Evolutionary conservation across 768 basidiomycete species (phyloP).

Genomic region (Rhizopogon salebrosus): DNA sequence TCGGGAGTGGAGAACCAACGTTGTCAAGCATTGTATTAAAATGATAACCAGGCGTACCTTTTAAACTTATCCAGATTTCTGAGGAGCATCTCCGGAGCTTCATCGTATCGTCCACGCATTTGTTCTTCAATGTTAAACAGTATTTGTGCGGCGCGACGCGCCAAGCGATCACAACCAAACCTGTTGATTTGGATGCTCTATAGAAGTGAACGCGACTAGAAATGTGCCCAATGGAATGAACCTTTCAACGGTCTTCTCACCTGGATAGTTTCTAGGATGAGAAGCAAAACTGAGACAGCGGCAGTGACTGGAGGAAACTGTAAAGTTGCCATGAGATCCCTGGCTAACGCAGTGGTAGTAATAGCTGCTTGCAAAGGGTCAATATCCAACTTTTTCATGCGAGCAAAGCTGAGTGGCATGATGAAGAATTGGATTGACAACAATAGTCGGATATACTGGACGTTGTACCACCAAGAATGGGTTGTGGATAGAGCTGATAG

Average conservation of each 20-base stretch:
- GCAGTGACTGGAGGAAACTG: constrained; percentile 41
- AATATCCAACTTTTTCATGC: constrained; percentile 20
- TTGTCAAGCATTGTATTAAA: not conserved
- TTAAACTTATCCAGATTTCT: constrained; percentile 38
- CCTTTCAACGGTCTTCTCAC: constrained; percentile 19
- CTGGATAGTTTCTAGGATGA: constrained; percentile 43
- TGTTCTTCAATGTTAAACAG: constrained; percentile 39
- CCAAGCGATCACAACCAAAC: constrained; percentile 33
- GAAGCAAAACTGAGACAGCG: constrained; percentile 33
- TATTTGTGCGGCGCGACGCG: constrained; percentile 36
- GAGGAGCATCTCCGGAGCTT: constrained; percentile 34
- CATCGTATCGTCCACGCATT: constrained; percentile 41
- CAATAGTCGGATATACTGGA: not conserved
- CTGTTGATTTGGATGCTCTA: constrained; percentile 33
- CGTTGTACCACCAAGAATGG: not conserved
- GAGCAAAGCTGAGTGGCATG: constrained; percentile 27
- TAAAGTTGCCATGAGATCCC: constrained; percentile 27
- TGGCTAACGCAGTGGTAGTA: constrained; percentile 23
- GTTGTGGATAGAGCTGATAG: not conserved
- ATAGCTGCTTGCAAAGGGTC: constrained; percentile 27
- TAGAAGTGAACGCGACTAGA: constrained; percentile 4
- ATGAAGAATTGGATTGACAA: constrained; percentile 2
- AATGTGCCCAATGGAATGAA: not conserved
- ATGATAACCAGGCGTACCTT: constrained; percentile 20
- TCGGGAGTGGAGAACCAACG: not conserved